Conservation (phyloP, 306 rosid genomes). For the Castanospermum australe region DNA sequence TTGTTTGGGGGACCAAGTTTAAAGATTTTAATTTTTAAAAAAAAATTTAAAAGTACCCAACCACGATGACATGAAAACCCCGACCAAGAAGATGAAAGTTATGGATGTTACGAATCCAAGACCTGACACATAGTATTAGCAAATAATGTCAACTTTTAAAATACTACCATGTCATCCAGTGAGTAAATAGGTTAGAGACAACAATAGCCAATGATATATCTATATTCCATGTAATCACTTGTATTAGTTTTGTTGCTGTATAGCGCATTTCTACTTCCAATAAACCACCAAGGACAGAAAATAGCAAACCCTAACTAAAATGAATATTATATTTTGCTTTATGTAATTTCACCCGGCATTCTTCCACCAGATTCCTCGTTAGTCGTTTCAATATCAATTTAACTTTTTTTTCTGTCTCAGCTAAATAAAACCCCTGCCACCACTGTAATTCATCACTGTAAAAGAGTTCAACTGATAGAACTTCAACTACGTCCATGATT, state of each 20-base stretch:
- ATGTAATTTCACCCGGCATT: neutral
- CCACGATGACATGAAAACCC: conserved; percentile 88
- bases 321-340: too few species aligned
- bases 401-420: neutral
- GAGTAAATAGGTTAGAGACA: neutral
- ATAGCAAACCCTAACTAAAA: neutral
- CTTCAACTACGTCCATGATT: neutral
- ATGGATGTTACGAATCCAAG: conserved; percentile 77
- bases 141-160: neutral
- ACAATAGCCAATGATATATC: neutral
- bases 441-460: neutral
- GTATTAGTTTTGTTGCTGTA: neutral
- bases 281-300: neutral
- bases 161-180: neutral
- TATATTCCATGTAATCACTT: neutral
- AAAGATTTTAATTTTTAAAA: too few species aligned
- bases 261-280: neutral
- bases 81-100: too few species aligned
- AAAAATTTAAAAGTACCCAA: too few species aligned
- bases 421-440: neutral
- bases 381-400: neutral
- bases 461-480: neutral
- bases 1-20: too few species aligned
- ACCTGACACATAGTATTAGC: conserved; percentile 38
- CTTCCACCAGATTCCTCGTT: neutral